phyloP scores from a whole-genome alignment of 2,329 filamentous ascomycete species.

The Rugonectria rugulosa region DNA sequence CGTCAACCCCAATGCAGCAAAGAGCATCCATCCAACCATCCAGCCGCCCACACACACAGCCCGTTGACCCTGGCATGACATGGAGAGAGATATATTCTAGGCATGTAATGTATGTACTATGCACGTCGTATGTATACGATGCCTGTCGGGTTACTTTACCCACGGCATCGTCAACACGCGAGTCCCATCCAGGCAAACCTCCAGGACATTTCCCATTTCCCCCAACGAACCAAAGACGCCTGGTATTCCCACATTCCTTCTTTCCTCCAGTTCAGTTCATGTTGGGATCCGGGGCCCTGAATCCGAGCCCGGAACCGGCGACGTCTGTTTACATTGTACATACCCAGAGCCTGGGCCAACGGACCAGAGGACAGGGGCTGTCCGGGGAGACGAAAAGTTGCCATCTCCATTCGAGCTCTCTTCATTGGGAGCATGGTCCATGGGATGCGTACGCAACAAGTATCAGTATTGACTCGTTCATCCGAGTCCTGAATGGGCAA shows the following conservation, averaged over 20 bases:
- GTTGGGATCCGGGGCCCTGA: background rate
- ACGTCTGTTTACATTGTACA: conserved; percentile 7
- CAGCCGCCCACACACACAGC: background rate
- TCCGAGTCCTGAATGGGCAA: conserved; percentile 2
- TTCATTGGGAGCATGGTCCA: background rate
- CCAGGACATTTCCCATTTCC: too few relatives aligned
- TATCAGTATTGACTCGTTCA: background rate
- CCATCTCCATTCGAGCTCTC: too few relatives aligned
- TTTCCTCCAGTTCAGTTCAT: conserved; percentile 6
- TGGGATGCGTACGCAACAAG: background rate
- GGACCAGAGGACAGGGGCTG: too few relatives aligned
- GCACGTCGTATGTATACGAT: background rate
- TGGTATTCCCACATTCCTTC: conserved; percentile 7
- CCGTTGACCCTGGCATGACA: background rate
- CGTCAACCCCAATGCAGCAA: conserved; percentile 11
- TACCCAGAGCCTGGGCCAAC: too few relatives aligned
- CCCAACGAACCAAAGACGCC: too few relatives aligned
- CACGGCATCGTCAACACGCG: conserved; percentile 1
- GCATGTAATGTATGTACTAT: too few relatives aligned
- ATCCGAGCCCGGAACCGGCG: conserved; percentile 10
- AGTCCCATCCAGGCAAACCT: background rate
- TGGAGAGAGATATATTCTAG: too few relatives aligned
- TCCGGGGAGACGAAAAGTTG: too few relatives aligned
- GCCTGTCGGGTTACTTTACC: conserved; percentile 5
- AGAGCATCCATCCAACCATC: conserved; percentile 1